Conservation (phyloP, 2,329 filamentous ascomycete species). For the Sporothrix protearum region DNA sequence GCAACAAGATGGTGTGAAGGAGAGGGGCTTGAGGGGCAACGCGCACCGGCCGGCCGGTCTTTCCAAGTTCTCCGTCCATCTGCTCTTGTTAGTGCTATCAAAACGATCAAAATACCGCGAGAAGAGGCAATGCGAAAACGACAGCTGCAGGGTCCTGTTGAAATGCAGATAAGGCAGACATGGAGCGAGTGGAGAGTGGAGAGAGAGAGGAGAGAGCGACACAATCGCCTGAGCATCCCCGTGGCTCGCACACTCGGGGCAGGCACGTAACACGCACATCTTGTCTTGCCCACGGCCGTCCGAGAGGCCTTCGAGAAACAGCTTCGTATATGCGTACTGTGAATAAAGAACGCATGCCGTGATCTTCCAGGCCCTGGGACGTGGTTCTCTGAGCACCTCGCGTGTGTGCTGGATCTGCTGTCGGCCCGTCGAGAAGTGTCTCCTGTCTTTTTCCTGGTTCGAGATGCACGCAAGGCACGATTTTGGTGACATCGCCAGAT, state of each 20-base stretch:
- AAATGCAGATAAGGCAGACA: background rate
- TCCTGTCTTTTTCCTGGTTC: background rate
- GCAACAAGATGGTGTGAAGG: background rate
- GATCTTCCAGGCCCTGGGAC: background rate
- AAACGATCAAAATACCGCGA: background rate
- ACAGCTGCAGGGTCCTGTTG: background rate
- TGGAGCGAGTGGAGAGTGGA: too few relatives aligned
- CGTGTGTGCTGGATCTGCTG: background rate
- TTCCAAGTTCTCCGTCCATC: background rate
- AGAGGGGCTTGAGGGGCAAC: slow-evolving; percentile 6
- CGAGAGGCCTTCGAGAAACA: background rate
- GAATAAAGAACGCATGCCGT: background rate
- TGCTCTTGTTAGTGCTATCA: background rate
- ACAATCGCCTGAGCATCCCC: background rate
- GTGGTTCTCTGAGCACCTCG: background rate
- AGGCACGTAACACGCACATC: background rate
- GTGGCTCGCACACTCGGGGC: background rate
- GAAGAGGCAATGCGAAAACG: too few relatives aligned
- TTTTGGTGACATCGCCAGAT: background rate
- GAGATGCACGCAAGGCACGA: background rate
- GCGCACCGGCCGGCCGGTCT: slow-evolving; percentile 1
- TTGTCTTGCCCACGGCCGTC: background rate
- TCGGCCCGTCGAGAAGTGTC: background rate
- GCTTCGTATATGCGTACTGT: background rate
- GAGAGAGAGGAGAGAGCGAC: background rate